Percentiles rank a stretch among this genome's conserved stretches.
phyloP scores from a whole-genome alignment of 2,329 filamentous ascomycete genomes.

The Pseudocercospora ulei region DNA sequence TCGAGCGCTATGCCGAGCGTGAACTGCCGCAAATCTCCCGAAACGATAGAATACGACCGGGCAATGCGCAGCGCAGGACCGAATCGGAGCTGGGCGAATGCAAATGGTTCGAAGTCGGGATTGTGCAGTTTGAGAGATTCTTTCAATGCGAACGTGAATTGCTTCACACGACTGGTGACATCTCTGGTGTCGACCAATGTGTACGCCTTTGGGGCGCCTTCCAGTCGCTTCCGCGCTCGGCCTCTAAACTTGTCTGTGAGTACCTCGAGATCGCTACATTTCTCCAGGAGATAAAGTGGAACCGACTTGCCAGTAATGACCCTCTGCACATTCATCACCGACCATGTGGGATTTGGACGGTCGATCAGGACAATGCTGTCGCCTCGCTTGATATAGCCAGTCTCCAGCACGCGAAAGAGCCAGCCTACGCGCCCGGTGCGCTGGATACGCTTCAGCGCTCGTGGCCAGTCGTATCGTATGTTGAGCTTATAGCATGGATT shows the following conservation, averaged over 20 bases:
- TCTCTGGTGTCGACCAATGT: conserved; percentile 1
- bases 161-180: conserved; percentile 11
- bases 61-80: conserved; percentile 45
- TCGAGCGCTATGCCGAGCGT: conserved; percentile 52
- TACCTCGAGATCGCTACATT: conserved; percentile 38
- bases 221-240: conserved; percentile 27
- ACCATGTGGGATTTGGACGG: conserved; percentile 51
- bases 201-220: conserved; percentile 31
- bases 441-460: conserved; percentile 12
- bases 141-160: conserved; percentile 12
- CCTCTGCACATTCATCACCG: conserved; percentile 51
- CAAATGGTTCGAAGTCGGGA: conserved; percentile 38
- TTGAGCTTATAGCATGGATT: conserved; percentile 59
- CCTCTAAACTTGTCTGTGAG: conserved; percentile 10
- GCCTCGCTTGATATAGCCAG: conserved; percentile 47
- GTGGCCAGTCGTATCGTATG: conserved; percentile 44
- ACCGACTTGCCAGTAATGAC: conserved; percentile 43
- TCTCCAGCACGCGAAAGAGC: conserved; percentile 16
- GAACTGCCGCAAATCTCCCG: conserved; percentile 44
- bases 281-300: conserved; percentile 41
- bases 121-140: conserved; percentile 18
- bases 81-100: conserved; percentile 50
- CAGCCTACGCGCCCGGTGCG: conserved; percentile 17
- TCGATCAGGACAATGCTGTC: conserved; percentile 50
- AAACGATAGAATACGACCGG: conserved; percentile 53